phyloP scores from a whole-genome alignment of 106 monocot species.

The Vanilla planifolia region DNA sequence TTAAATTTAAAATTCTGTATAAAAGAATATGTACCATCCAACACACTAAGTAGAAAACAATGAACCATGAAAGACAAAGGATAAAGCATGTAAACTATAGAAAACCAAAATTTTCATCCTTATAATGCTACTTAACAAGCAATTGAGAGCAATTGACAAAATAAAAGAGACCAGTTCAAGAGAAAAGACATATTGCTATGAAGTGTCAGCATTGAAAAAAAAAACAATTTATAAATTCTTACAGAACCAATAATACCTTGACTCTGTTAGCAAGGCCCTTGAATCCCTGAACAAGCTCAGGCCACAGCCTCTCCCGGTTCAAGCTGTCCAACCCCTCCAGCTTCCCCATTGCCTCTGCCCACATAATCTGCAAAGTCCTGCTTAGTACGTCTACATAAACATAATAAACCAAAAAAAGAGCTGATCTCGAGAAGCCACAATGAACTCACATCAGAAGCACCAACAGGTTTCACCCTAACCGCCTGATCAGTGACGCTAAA shows the following conservation, averaged over 20 bases:
- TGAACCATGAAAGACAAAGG: no score
- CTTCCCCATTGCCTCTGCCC: conserved; percentile 94
- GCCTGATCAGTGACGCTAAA: conserved; percentile 91
- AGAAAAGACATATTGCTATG: no score
- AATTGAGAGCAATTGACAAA: no score
- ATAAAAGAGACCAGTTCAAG: no score
- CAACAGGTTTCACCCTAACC: conserved; percentile 79
- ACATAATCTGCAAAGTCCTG: conserved; percentile 68
- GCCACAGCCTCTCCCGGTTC: conserved; percentile 92
- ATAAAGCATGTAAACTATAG: no score
- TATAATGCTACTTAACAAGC: no score
- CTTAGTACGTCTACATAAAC: conserved; percentile 4
- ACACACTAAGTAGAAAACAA: no score
- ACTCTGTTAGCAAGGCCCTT: conserved; percentile 81
- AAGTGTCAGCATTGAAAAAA: no score
- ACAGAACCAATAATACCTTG: conserved; percentile 40
- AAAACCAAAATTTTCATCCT: no score
- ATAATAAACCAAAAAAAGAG: background rate
- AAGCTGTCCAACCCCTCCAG: conserved; percentile 83
- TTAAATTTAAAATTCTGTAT: no score
- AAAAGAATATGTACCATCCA: no score
- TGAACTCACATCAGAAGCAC: conserved; percentile 74
- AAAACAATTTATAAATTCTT: background rate
- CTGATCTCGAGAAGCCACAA: conserved; percentile 2
- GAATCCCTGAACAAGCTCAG: conserved; percentile 92